A percentile compares a stretch with the other conserved stretches of the same genome.
Conservation (phyloP, 169 alveolate species). For the Plasmodium vinckei region DNA sequence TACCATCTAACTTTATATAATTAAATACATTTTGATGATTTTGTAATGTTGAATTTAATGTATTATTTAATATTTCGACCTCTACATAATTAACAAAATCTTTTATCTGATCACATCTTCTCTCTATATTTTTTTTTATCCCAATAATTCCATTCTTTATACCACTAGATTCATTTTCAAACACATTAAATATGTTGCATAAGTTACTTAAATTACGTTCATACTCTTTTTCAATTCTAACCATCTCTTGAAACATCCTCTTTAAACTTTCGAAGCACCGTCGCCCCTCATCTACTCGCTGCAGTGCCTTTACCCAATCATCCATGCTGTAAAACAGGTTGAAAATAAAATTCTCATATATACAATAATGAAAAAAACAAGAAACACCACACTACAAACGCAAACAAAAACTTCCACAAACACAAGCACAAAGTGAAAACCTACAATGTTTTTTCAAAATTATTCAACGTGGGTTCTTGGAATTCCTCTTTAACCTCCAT, state of each 20-base stretch:
- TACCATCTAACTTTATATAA: conserved; percentile 52
- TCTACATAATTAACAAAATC: conserved; percentile 61
- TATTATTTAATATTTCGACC: conserved; percentile 52
- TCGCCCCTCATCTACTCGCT: conserved; percentile 69
- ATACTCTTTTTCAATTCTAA: conserved; percentile 60
- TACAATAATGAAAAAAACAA: no score
- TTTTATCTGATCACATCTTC: conserved; percentile 67
- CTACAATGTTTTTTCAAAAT: not conserved
- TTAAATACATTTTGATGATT: conserved; percentile 71
- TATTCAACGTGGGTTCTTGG: not conserved
- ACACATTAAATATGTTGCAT: conserved; percentile 26
- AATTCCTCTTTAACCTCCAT: not conserved
- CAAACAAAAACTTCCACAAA: not conserved
- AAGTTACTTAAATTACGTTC: conserved; percentile 32
- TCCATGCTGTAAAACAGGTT: conserved; percentile 12
- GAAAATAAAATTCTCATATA: not conserved
- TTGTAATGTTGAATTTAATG: conserved; percentile 24
- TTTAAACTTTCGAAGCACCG: conserved; percentile 38
- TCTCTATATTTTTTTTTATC: conserved; percentile 54
- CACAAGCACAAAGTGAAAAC: not conserved
- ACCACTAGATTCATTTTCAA: conserved; percentile 56
- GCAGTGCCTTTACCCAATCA: conserved; percentile 55
- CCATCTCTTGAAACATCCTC: conserved; percentile 18
- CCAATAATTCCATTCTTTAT: conserved; percentile 41
- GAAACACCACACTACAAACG: not conserved